A percentile compares a stretch with the other conserved stretches of the same genome.
Evolutionary conservation across 768 basidiomycete species (phyloP).

Genomic region (Lentinus tigrinus): DNA sequence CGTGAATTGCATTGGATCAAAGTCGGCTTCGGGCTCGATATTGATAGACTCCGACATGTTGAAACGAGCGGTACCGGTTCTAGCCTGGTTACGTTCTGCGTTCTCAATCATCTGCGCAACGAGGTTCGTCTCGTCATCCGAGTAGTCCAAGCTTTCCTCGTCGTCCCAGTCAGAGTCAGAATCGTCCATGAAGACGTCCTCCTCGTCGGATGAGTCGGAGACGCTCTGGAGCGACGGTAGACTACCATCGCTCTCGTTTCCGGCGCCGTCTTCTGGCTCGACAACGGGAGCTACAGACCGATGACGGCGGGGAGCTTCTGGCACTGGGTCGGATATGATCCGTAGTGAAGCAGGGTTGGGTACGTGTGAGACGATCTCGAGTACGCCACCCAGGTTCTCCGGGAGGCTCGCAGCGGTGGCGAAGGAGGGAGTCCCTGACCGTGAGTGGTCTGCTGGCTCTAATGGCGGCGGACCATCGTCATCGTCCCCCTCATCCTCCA

Average conservation of each 20-base stretch:
- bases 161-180: conserved; percentile 14
- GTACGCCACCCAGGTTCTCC: neutral
- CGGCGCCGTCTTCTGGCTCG: neutral
- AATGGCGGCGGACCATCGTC: conserved; percentile 6
- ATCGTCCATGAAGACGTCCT: conserved; percentile 1
- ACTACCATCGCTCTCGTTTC: conserved; percentile 18
- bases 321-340: too few relatives aligned
- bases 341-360: too few relatives aligned
- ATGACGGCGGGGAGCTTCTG: neutral
- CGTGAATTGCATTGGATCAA: neutral
- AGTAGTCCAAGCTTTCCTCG: neutral
- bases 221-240: conserved; percentile 25
- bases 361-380: neutral
- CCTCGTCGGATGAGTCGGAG: conserved; percentile 22
- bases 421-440: neutral
- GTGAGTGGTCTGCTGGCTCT: neutral
- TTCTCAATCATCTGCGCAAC: neutral
- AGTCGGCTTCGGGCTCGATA: neutral
- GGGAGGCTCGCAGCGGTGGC: neutral
- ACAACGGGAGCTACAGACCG: neutral
- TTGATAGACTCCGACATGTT: neutral
- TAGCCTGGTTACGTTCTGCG: neutral
- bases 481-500: neutral
- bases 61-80: neutral
- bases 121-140: conserved; percentile 6